Evolutionary conservation across 2,329 filamentous ascomycete genomes (phyloP), one percentile per base, ranked within the genome.

Genomic region (Aspergillus niger): DNA sequence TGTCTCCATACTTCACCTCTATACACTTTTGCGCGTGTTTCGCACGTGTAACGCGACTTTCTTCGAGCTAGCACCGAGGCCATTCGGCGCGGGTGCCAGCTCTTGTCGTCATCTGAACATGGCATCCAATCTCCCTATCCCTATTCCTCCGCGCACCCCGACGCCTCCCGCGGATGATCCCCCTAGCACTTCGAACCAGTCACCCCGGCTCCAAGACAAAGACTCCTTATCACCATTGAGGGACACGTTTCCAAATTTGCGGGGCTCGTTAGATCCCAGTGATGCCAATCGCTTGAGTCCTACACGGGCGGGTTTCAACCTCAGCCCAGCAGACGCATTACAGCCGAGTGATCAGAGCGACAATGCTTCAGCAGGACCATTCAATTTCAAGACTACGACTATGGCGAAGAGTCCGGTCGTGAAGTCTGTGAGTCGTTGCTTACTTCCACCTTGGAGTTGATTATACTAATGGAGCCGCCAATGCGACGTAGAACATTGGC

Each of bases 361-460:
- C 57, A 70, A 73, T 65, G 72, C 73, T 47, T 65, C 73, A n/a
- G 70, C 74, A 10, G 77, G 77, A 41, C 94, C 94, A 0, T 98
- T 99, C 86, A 98, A 98, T 79, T 98, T 98, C 77, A 87, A 96
- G 78, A 91, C 94, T 1, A 89, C 91, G 73, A 84, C 88, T 49
- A 89, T 92, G 73, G 88, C 89, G 15, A 90, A 89, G 64, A 83
- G 84, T 17, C 90, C 91, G 2, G 85, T 92, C 60, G 70, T 79
- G 59, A 94, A 92, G 81, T 90, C 91, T 66, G 90, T 92, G 63
- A 62, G 70, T 58, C n/a, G n/a, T 10, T n/a, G 3, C 22, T 13
- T 17, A 11, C 17, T 41, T 8, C 28, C 24, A 3, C 7, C 32
- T 49, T 10, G 17, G 30, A 38, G 17, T 17, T 15, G 20, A n/a